Evolutionary conservation across 2,329 filamentous ascomycete species (phyloP).

Genomic region (Fragosphaeria purpurea): DNA sequence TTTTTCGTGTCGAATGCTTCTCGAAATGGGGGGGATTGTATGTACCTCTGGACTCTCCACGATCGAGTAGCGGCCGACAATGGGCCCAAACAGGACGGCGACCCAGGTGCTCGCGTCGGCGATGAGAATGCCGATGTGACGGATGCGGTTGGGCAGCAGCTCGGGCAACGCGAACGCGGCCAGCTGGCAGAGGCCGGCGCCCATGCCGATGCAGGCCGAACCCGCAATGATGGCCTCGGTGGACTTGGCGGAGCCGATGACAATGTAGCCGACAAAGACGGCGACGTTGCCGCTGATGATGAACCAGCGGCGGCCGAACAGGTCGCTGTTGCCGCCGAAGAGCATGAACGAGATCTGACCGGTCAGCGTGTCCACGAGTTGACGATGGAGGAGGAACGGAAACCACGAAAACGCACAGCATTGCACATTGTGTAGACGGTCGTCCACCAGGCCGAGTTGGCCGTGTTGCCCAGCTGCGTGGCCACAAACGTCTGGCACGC

Average conservation of each 20-base stretch:
- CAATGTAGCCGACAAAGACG: slow-evolving; percentile 25
- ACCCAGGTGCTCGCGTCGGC: slow-evolving; percentile 31
- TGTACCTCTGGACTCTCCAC: slow-evolving; percentile 17
- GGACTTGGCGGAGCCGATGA: slow-evolving; percentile 27
- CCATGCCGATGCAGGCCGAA: slow-evolving; percentile 30
- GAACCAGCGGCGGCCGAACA: slow-evolving; percentile 36
- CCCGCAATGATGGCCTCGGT: slow-evolving; percentile 28
- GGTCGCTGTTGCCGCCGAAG: slow-evolving; percentile 27
- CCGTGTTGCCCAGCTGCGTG: slow-evolving; percentile 4
- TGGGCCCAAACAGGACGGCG: slow-evolving; percentile 33
- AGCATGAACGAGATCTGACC: slow-evolving; percentile 6
- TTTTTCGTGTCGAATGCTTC: no score
- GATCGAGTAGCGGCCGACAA: slow-evolving; percentile 31
- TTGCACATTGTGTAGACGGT: slow-evolving; percentile 7
- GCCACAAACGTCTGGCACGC: slow-evolving; percentile 4
- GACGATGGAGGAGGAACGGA: not conserved
- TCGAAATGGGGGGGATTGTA: no score
- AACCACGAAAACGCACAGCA: not conserved
- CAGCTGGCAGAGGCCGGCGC: slow-evolving; percentile 30
- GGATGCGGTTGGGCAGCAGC: slow-evolving; percentile 36
- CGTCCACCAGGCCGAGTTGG: slow-evolving; percentile 6
- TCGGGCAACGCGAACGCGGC: slow-evolving; percentile 36
- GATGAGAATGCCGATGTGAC: slow-evolving; percentile 32
- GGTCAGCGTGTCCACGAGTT: not conserved
- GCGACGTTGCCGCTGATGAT: slow-evolving; percentile 30